Conservation (phyloP, 495 filamentous ascomycete genomes). For the Xylaria intraflava region DNA sequence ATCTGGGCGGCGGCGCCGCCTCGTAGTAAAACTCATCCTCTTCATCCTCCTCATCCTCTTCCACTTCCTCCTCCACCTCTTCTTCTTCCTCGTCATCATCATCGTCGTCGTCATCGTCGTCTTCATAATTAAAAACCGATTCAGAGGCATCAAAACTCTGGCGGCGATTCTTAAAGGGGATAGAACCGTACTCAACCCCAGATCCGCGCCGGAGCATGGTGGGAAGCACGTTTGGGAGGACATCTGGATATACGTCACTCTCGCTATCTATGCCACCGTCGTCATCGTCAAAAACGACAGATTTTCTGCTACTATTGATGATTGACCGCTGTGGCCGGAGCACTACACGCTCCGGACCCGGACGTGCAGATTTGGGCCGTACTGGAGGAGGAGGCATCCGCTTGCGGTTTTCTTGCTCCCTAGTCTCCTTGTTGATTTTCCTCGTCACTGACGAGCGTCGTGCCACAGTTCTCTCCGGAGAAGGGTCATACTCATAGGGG, state of each 20-base stretch:
- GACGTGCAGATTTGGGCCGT: constrained; percentile 37
- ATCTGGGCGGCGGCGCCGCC: constrained; percentile 5
- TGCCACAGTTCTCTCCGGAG: constrained; percentile 21
- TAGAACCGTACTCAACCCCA: constrained; percentile 25
- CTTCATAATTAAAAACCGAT: constrained; percentile 16
- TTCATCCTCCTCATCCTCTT: neutral
- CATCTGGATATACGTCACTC: too few relatives aligned
- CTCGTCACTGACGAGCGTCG: constrained; percentile 35
- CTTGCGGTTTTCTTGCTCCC: constrained; percentile 30
- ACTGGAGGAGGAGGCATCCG: constrained; percentile 38
- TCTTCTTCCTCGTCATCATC: constrained; percentile 2
- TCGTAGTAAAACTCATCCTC: constrained; percentile 3
- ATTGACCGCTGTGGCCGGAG: constrained; percentile 30
- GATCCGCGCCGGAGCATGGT: constrained; percentile 11
- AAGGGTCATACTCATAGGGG: constrained; percentile 24
- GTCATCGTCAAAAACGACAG: constrained; percentile 31
- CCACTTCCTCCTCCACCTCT: neutral
- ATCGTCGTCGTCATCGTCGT: constrained; percentile 5
- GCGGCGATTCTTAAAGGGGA: constrained; percentile 15
- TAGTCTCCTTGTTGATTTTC: constrained; percentile 30
- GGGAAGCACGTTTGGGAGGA: constrained; percentile 32
- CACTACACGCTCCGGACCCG: constrained; percentile 23
- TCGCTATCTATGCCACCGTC: constrained; percentile 23
- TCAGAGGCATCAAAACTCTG: constrained; percentile 22
- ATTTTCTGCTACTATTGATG: constrained; percentile 25